Evolutionary conservation across 2,329 filamentous ascomycete genomes (phyloP).

Genomic region (Trichoderma harzianum): DNA sequence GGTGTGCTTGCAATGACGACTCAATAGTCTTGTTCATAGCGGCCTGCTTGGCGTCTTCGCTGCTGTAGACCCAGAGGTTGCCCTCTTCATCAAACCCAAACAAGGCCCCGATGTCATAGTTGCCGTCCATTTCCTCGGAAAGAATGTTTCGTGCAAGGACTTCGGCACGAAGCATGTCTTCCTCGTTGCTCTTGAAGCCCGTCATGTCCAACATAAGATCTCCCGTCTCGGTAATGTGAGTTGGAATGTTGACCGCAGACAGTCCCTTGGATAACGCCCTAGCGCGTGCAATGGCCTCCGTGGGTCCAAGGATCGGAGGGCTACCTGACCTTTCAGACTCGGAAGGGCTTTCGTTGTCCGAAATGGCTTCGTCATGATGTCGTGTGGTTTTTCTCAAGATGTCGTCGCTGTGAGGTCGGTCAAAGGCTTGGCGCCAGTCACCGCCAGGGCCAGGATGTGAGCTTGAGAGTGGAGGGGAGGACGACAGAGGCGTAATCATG

Average conservation of each 20-base stretch:
- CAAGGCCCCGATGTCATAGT: constrained; percentile 92
- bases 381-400: constrained; percentile 48
- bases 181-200: constrained; percentile 90
- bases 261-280: constrained; percentile 82
- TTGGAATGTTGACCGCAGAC: constrained; percentile 86
- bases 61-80: constrained; percentile 99
- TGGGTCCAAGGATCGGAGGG: constrained; percentile 67
- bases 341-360: constrained; percentile 36
- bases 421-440: constrained; percentile 47
- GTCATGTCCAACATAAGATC: constrained; percentile 99
- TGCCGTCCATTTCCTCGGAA: constrained; percentile 86
- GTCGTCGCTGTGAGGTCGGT: constrained; percentile 54
- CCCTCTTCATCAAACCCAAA: constrained; percentile 94
- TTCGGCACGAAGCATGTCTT: constrained; percentile 87
- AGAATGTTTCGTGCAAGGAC: constrained; percentile 90
- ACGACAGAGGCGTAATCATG: constrained; percentile 50
- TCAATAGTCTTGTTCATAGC: constrained; percentile 66
- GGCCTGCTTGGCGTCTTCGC: constrained; percentile 89
- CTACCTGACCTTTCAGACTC: constrained; percentile 65
- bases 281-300: constrained; percentile 79
- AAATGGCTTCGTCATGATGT: constrained; percentile 35
- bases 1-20: constrained; percentile 44
- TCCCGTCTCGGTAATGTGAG: constrained; percentile 84
- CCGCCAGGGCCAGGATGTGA: constrained; percentile 48
- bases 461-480: constrained; percentile 49